These are phyloP conservation scores for Suhomyces emberorum DNA, from an alignment of 805 yeast genomes.

Conservation along the genomic window DNA sequence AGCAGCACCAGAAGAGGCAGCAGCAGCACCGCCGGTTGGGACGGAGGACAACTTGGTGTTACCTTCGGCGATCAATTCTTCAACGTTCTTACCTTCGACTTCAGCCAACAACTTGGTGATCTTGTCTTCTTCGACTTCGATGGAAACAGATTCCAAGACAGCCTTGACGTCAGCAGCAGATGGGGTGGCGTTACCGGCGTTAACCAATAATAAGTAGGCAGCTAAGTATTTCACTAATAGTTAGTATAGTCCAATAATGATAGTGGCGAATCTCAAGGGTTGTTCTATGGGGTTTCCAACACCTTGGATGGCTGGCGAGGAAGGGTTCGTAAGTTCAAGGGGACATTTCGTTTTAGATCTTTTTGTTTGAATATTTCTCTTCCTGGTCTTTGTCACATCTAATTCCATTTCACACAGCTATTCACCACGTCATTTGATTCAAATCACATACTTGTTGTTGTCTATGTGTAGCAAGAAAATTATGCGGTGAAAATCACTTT, in stretches of 20 bases:
- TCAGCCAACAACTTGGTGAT: constrained; percentile 32
- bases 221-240: constrained; percentile 44
- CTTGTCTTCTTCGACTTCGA: constrained; percentile 35
- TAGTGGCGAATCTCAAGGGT: no score
- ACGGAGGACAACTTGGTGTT: constrained; percentile 35
- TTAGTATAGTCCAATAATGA: no score
- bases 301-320: no score
- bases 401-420: no score
- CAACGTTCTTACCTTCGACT: constrained; percentile 34
- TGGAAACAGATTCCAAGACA: constrained; percentile 39
- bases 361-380: neutral
- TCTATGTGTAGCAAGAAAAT: constrained; percentile 5
- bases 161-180: constrained; percentile 40
- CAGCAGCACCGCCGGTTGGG: constrained; percentile 32
- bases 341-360: neutral
- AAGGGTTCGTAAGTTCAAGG: no score
- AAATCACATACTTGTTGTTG: constrained; percentile 6
- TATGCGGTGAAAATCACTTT: constrained; percentile 4
- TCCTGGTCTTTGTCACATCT: no score
- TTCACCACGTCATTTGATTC: neutral
- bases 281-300: neutral
- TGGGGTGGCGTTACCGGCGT: constrained; percentile 46
- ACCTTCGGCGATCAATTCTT: constrained; percentile 37
- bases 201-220: constrained; percentile 46
- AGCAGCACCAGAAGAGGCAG: constrained; percentile 25